Percentiles rank a stretch among this genome's conserved stretches.
Evolutionary conservation across 805 yeast genomes (phyloP).

Genomic region (Hanseniaspora singularis): DNA sequence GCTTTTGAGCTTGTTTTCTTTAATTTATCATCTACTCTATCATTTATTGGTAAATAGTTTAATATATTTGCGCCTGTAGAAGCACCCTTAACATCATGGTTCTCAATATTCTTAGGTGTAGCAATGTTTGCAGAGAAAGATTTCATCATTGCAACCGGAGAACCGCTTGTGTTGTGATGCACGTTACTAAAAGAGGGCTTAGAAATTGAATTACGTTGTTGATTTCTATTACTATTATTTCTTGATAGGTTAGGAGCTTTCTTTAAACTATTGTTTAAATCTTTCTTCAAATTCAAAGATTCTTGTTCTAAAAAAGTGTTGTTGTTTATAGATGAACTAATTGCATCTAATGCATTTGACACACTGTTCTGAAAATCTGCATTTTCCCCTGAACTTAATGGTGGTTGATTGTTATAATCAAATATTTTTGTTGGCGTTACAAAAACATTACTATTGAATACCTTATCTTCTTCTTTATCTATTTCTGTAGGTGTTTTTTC

Average conservation of each 20-base stretch:
- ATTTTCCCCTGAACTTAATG: not conserved
- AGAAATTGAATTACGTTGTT: not conserved
- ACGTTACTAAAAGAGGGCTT: not conserved
- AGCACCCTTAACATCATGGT: too few relatives aligned
- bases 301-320: too few relatives aligned
- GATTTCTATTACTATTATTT: not conserved
- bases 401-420: not conserved
- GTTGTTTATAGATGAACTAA: too few relatives aligned
- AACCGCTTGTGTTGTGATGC: not conserved
- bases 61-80: too few relatives aligned
- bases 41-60: not conserved
- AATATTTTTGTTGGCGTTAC: conserved; percentile 8
- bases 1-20: not conserved
- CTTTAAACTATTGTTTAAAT: not conserved
- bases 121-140: not conserved
- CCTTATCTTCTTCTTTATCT: not conserved
- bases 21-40: not conserved
- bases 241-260: not conserved
- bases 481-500: not conserved
- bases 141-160: not conserved
- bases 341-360: too few relatives aligned
- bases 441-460: not conserved
- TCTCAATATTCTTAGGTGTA: too few relatives aligned
- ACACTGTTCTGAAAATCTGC: too few relatives aligned
- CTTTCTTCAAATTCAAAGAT: not conserved